Evolutionary conservation across 208 protist species (phyloP).

Genomic region (Acanthamoeba castellanii): DNA sequence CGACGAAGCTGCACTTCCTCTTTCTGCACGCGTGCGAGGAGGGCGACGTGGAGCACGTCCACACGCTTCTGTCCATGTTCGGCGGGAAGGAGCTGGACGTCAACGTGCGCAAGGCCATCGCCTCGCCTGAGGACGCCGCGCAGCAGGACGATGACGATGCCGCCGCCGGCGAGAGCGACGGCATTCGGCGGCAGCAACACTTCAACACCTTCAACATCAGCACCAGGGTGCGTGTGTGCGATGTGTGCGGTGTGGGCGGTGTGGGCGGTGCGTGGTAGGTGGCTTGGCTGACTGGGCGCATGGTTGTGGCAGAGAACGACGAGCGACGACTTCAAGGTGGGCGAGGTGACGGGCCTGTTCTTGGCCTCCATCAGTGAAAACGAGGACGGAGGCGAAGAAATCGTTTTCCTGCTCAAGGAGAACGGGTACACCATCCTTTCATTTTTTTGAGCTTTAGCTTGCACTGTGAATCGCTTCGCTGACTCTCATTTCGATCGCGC

Average conservation of each 20-base stretch:
- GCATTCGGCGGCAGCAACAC: background rate
- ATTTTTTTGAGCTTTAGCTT: background rate
- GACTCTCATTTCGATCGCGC: background rate
- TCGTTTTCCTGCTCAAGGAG: slow-evolving; percentile 22
- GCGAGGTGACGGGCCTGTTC: slow-evolving; percentile 48
- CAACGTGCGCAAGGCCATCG: slow-evolving; percentile 24
- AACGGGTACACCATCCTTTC: slow-evolving; percentile 1
- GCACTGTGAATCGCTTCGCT: background rate
- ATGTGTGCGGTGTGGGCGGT: too few relatives aligned
- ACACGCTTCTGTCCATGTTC: slow-evolving; percentile 52
- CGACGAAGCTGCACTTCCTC: slow-evolving; percentile 36
- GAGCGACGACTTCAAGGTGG: slow-evolving; percentile 1
- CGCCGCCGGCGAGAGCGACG: background rate
- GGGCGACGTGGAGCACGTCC: slow-evolving; percentile 27
- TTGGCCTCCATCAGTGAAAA: slow-evolving; percentile 55
- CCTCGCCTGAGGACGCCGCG: background rate
- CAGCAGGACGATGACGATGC: background rate
- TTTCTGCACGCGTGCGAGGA: slow-evolving; percentile 56
- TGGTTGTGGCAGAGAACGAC: background rate
- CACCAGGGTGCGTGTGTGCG: background rate
- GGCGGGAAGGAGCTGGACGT: slow-evolving; percentile 3
- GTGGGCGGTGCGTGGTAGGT: too few relatives aligned
- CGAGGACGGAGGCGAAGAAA: slow-evolving; percentile 52
- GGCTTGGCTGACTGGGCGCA: too few relatives aligned
- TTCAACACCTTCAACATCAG: slow-evolving; percentile 40